phyloP scores from a whole-genome alignment of 768 basidiomycete species.

The Mycena vitilis region DNA sequence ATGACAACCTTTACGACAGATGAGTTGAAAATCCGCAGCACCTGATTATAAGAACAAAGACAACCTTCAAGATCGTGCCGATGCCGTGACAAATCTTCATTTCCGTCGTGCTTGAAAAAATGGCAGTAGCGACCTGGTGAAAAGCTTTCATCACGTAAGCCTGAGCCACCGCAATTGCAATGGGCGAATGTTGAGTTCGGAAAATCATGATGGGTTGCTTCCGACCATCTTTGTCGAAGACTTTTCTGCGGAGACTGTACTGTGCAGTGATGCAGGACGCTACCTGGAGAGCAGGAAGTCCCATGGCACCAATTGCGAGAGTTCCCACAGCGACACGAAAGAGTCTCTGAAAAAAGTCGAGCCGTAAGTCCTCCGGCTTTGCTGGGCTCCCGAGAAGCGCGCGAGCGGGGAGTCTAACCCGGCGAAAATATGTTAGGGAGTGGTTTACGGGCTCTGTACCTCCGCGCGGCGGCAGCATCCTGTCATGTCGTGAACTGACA shows the following conservation, averaged over 20 bases:
- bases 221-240: neutral
- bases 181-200: conserved; percentile 32
- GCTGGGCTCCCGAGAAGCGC: conserved; percentile 38
- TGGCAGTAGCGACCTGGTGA: conserved; percentile 9
- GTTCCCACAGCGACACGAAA: conserved; percentile 34
- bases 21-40: too few relatives aligned
- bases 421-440: conserved; percentile 49
- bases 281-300: conserved; percentile 22
- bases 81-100: conserved; percentile 17
- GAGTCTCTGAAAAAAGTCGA: conserved; percentile 29
- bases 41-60: too few relatives aligned
- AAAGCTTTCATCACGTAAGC: conserved; percentile 24
- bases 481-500: conserved; percentile 1
- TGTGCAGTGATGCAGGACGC: conserved; percentile 27
- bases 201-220: conserved; percentile 26
- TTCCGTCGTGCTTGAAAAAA: conserved; percentile 10
- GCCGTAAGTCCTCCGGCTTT: neutral
- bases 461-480: conserved; percentile 44
- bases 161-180: conserved; percentile 28
- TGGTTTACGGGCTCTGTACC: conserved; percentile 50
- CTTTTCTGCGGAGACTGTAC: conserved; percentile 31
- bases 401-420: conserved; percentile 45
- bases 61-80: conserved; percentile 30
- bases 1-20: conserved; percentile 12
- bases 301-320: conserved; percentile 20